Evolutionary conservation across 2,329 filamentous ascomycete species (phyloP).

Genomic region (Fusarium sp.): DNA sequence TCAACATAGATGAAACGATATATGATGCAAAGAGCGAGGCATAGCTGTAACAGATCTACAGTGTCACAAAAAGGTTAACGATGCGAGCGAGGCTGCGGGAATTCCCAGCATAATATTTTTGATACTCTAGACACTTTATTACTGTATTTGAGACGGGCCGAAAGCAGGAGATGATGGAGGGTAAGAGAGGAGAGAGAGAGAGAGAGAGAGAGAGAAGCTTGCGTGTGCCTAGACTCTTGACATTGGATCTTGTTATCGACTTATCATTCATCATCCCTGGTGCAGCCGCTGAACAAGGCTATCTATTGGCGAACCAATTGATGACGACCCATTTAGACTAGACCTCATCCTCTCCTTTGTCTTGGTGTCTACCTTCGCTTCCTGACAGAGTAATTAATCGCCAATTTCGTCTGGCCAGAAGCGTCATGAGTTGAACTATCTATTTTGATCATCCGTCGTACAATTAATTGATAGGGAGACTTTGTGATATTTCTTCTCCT

Average conservation of each 20-base stretch:
- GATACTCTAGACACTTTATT: not conserved
- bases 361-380: constrained; percentile 23
- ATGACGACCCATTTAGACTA: not conserved
- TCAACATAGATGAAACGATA: constrained; percentile 33
- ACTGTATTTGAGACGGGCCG: constrained; percentile 24
- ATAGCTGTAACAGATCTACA: constrained; percentile 32
- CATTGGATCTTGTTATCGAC: not conserved
- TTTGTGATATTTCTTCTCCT: not conserved
- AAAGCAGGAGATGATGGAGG: constrained; percentile 5
- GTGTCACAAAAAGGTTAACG: constrained; percentile 10
- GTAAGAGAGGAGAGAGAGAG: not conserved
- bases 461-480: not conserved
- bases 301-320: constrained; percentile 24
- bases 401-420: constrained; percentile 16
- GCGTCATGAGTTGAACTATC: constrained; percentile 18
- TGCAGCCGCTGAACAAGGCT: constrained; percentile 15
- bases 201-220: not conserved
- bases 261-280: constrained; percentile 5
- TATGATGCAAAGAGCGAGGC: constrained; percentile 31
- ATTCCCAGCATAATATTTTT: not conserved
- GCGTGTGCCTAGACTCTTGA: constrained; percentile 15
- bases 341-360: constrained; percentile 28
- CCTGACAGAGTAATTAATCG: constrained; percentile 24
- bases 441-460: not conserved
- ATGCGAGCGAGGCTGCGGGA: not conserved